These are phyloP conservation scores for Plantago ovata DNA, from an alignment of 257 asterid genomes.

Conservation along the genomic window DNA sequence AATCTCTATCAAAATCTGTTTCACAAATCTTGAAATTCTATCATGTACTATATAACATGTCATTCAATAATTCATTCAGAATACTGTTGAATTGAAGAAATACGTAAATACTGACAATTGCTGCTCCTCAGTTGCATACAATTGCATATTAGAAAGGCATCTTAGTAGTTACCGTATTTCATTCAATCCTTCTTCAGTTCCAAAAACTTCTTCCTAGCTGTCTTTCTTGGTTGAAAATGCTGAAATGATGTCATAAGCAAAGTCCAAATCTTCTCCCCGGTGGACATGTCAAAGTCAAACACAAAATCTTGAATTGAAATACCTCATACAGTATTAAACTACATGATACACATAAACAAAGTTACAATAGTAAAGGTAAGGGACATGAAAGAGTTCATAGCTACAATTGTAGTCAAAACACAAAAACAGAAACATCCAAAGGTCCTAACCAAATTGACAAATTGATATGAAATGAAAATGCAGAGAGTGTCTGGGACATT, in stretches of 20 bases:
- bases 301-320: slow-evolving; percentile 9
- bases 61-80: too few relatives aligned
- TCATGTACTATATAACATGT: too few relatives aligned
- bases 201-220: slow-evolving; percentile 97
- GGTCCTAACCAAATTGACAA: slow-evolving; percentile 10
- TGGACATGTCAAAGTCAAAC: slow-evolving; percentile 22
- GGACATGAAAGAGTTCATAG: background rate
- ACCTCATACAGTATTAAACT: background rate
- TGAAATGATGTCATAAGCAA: slow-evolving; percentile 95
- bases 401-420: slow-evolving; percentile 4
- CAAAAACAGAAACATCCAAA: slow-evolving; percentile 2
- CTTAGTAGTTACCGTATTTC: slow-evolving; percentile 71
- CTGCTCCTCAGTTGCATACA: slow-evolving; percentile 6
- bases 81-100: too few relatives aligned
- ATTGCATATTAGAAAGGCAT: slow-evolving; percentile 6
- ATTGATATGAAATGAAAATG: background rate
- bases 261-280: slow-evolving; percentile 97
- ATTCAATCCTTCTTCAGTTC: slow-evolving; percentile 96
- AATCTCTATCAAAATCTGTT: too few relatives aligned
- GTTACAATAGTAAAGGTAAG: background rate
- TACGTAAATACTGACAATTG: too few relatives aligned
- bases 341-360: slow-evolving; percentile 1
- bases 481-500: background rate
- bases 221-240: slow-evolving; percentile 95
- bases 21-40: too few relatives aligned